These are phyloP conservation scores for Geotrichum klebahnii DNA, from an alignment of 1,139 yeast species.

Conservation along the genomic window DNA sequence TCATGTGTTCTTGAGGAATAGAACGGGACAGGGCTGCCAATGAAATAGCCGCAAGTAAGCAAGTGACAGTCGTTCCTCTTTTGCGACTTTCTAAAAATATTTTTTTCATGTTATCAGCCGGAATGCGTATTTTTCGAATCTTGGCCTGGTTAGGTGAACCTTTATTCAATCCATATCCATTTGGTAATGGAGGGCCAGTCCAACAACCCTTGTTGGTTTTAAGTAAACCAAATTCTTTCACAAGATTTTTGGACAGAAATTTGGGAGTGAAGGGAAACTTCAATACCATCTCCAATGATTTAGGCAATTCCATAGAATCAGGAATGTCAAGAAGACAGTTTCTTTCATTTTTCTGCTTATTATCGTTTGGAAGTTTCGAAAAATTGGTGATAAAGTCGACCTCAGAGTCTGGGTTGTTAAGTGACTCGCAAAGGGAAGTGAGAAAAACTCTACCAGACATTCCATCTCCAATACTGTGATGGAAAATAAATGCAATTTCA, in stretches of 20 bases:
- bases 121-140: not conserved
- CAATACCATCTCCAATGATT: not conserved
- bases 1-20: not conserved
- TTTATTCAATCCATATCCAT: too few relatives aligned
- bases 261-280: not conserved
- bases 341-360: not conserved
- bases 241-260: not conserved
- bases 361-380: not conserved
- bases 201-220: not conserved
- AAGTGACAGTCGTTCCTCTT: slow-evolving; percentile 2
- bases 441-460: slow-evolving; percentile 15
- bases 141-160: too few relatives aligned
- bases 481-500: slow-evolving; percentile 13
- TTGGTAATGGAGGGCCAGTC: not conserved
- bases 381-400: too few relatives aligned
- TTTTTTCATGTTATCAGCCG: slow-evolving; percentile 2
- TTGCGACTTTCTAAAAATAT: not conserved
- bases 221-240: not conserved
- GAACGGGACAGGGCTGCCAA: slow-evolving; percentile 11
- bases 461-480: slow-evolving; percentile 18
- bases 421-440: not conserved
- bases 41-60: slow-evolving; percentile 1
- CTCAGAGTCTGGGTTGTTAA: too few relatives aligned
- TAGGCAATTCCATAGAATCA: not conserved
- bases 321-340: not conserved